Conservation (phyloP, 2,329 filamentous ascomycete species). For the Pleurostoma richardsiae region DNA sequence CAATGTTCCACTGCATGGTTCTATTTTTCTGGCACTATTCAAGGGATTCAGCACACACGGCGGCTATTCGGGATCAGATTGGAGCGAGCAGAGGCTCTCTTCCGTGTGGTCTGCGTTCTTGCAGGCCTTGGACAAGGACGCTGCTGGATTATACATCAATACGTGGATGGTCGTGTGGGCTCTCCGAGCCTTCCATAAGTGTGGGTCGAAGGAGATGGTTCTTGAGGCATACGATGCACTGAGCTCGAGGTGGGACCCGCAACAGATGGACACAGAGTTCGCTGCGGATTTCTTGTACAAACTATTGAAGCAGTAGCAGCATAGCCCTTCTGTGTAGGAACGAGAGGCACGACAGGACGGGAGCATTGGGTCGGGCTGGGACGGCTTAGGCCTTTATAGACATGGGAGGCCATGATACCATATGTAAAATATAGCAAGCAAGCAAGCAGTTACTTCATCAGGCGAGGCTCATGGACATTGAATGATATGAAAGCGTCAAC, state of each 20-base stretch:
- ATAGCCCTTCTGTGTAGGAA: conserved; percentile 6
- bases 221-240: conserved; percentile 49
- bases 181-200: conserved; percentile 59
- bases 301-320: conserved; percentile 27
- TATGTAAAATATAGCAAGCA: background rate
- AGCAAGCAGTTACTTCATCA: no score
- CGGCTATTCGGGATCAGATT: conserved; percentile 56
- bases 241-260: conserved; percentile 40
- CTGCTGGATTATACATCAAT: conserved; percentile 44
- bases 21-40: conserved; percentile 76
- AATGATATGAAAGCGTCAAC: no score
- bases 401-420: conserved; percentile 10
- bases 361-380: background rate
- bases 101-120: conserved; percentile 63
- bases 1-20: conserved; percentile 63
- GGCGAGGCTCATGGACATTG: no score
- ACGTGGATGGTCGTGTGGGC: conserved; percentile 58
- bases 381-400: background rate
- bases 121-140: conserved; percentile 40
- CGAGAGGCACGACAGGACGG: background rate
- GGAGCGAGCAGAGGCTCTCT: conserved; percentile 67
- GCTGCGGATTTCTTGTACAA: conserved; percentile 40
- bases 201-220: conserved; percentile 45
- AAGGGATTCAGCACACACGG: conserved; percentile 77
- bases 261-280: conserved; percentile 33